Evolutionary conservation across 352 stramenopile species (phyloP), one percentile per base, ranked within the genome.

Genomic region (Phytophthora pistaciae): DNA sequence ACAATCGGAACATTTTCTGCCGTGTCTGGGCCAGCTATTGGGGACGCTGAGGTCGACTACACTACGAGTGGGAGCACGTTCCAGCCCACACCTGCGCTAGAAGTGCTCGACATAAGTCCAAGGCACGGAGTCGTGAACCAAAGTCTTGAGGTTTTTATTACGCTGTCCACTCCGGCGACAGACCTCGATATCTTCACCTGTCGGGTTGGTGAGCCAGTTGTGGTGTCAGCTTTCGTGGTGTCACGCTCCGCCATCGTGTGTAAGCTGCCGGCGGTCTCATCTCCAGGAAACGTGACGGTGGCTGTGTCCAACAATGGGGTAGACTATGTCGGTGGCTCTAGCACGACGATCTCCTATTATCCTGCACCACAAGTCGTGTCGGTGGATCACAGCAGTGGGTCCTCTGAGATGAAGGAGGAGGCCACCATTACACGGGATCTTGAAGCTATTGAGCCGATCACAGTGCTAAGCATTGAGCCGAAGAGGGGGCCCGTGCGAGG

Each of bases 301-400:
- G 57, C 57, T 8, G 49, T 85, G 11, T 85, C 78, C 2, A 81
- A 77, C 21, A 87, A 87, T 52, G 77, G 71, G 3, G 20, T 87
- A 27, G 70, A 87, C 29, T 90, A 76, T 42, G 31, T 76, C 3
- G 64, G 64, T 52, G 70, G 48, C 14, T n/a, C 18, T 7, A 57
- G 64, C 7, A 50, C 70, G 16, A 72, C 40, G 9, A 56, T 85
- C 21, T 46, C 48, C 0, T 79, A 78, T 42, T 50, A 82, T 11
- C 11, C 50, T 13, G 11, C 18, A 2, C 75, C 29, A 23, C 56
- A 64, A 23, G 23, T 72, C 9, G 3, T 60, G 3, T 56, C 40
- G 3, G 10, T 64, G 3, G 72, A 36, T 18, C 53, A 27, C 6
- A 83, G 14, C 5, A 70, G 63, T 48, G 74, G 79, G 16, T 75